Percentiles rank a stretch among this genome's conserved stretches.
Conservation (phyloP, 306 rosid species). For the Betula pendula region DNA sequence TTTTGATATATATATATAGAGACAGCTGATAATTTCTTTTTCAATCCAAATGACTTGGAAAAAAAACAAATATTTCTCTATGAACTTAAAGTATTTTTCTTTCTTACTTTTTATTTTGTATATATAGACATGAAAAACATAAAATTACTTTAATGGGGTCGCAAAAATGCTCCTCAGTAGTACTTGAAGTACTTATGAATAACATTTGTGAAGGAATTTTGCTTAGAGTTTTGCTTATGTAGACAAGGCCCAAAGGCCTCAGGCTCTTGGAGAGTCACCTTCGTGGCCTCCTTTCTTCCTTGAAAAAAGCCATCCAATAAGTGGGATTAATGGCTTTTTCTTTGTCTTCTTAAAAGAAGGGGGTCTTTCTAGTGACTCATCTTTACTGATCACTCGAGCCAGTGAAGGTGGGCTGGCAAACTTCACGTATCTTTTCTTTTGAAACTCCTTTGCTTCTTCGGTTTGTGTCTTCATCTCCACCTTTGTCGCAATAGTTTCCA, state of each 20-base stretch:
- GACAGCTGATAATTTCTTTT: background rate
- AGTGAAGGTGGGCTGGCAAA: slow-evolving; percentile 77
- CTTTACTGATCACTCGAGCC: slow-evolving; percentile 42
- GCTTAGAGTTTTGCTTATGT: background rate
- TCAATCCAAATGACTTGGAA: background rate
- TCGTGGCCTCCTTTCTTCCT: slow-evolving; percentile 48
- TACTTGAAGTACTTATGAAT: background rate
- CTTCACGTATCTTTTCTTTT: slow-evolving; percentile 66
- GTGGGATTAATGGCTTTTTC: slow-evolving; percentile 52
- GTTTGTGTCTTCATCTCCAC: slow-evolving; percentile 32
- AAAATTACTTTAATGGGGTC: background rate
- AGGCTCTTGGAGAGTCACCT: slow-evolving; percentile 38
- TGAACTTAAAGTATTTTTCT: background rate
- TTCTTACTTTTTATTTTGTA: too few relatives aligned
- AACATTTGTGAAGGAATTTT: background rate
- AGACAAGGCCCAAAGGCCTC: background rate
- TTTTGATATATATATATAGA: background rate
- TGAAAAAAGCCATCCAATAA: slow-evolving; percentile 68
- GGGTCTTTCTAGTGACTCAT: slow-evolving; percentile 31
- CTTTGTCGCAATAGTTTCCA: slow-evolving; percentile 41
- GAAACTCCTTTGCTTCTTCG: slow-evolving; percentile 34
- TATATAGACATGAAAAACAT: background rate
- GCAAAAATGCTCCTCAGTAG: background rate
- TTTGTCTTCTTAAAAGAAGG: slow-evolving; percentile 55
- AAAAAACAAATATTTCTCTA: background rate